These are phyloP conservation scores for Chaetoscypha palmicola DNA, from an alignment of 2,329 filamentous ascomycete genomes.

Conservation along the genomic window DNA sequence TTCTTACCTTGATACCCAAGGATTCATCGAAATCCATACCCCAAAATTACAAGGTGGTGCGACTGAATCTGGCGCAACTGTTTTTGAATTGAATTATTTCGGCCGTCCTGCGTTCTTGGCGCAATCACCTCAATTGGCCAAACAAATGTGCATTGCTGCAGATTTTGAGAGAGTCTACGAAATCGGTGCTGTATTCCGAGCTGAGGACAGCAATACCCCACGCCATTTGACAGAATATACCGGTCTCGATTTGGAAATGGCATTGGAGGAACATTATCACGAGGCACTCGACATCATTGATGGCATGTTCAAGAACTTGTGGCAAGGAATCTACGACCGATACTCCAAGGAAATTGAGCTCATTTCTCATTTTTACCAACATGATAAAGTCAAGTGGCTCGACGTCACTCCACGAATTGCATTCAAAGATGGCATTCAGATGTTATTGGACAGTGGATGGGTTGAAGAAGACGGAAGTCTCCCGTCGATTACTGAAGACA, in stretches of 20 bases:
- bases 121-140: slow-evolving; percentile 85
- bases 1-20: slow-evolving; percentile 61
- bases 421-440: slow-evolving; percentile 70
- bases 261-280: slow-evolving; percentile 81
- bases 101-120: slow-evolving; percentile 79
- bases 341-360: slow-evolving; percentile 68
- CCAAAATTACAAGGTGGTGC: slow-evolving; percentile 86
- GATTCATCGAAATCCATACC: slow-evolving; percentile 89
- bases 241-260: slow-evolving; percentile 88
- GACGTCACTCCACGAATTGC: slow-evolving; percentile 77
- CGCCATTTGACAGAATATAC: slow-evolving; percentile 93
- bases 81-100: slow-evolving; percentile 92
- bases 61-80: slow-evolving; percentile 84
- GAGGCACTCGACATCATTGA: slow-evolving; percentile 78
- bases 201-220: slow-evolving; percentile 93
- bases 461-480: slow-evolving; percentile 67
- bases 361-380: slow-evolving; percentile 78
- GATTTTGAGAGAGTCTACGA: slow-evolving; percentile 89
- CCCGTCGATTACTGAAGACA: slow-evolving; percentile 67
- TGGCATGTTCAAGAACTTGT: slow-evolving; percentile 71
- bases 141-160: slow-evolving; percentile 86
- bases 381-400: slow-evolving; percentile 78
- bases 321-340: slow-evolving; percentile 62
- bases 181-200: slow-evolving; percentile 83
- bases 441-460: slow-evolving; percentile 75